Base-by-base conservation (phyloP, 2,329 filamentous ascomycete genomes). In the Beauveria brongniartii region DNA sequence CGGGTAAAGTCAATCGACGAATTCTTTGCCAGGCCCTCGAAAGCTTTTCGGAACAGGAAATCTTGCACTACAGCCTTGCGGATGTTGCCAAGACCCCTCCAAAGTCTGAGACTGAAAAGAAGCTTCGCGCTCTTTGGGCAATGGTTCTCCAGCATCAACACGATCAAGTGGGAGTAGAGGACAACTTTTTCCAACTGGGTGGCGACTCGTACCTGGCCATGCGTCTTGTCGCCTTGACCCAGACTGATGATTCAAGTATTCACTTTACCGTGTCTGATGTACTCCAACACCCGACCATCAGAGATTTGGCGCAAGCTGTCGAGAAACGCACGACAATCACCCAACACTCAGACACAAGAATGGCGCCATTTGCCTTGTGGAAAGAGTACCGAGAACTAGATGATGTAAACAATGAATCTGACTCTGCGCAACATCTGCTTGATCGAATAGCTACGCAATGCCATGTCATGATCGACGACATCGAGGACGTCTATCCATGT, bases 1-100 rank as follows among this genome's bases (percentile, higher is more conserved):
- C 63, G 24, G 54, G 41, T 14, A 65, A 65, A 53, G 34, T 54
- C 7, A 62, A 65, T 54, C 51, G 63, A 14, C 62, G 57, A 50
- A 53, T 37, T 26, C 43, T 65, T 34, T 44, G 51, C 48, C 58
- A 41, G 20, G 18, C 51, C 8, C 37, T 62, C 14, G 47, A 46
- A 14, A 16, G 4, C 20, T 6, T 46, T 22, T 46, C 44, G 10
- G 44, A 46, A 24, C 20, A 46, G 47, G 34, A 47, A 54, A 14
- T 24, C 48, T 37, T 28, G 22, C 60, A 52, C 47, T 14, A 40
- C 34, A 18, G 41, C 16, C 30, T 55, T 62, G 40, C 44, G 28
- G 47, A 30, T 24, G n/a, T 22, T 24, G 44, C 20, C n/a, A 53
- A 37, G 52, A 58, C 24, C 0, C 52, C 37, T 43, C 53, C 16